Evolutionary conservation across 202 grass and related monocot species (phyloP).

Genomic region (Thinopyrum obtusiflorum): DNA sequence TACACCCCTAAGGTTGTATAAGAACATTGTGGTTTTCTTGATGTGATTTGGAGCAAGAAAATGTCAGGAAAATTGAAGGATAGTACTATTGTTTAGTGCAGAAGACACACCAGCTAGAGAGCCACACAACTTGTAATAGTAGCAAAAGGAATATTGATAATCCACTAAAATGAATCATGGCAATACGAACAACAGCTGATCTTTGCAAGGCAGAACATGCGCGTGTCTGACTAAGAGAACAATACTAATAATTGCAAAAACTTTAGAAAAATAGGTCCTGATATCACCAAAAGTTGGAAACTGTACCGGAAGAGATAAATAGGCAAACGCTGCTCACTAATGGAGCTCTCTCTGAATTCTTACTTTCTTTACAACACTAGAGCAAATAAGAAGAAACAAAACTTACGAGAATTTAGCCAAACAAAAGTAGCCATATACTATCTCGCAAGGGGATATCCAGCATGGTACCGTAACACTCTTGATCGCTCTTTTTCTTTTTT

Average conservation of each 20-base stretch:
- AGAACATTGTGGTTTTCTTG: background rate
- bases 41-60: background rate
- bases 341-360: background rate
- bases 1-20: background rate
- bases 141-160: background rate
- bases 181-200: background rate
- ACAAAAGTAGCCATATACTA: background rate
- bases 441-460: too few relatives aligned
- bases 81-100: background rate
- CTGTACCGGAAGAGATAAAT: background rate
- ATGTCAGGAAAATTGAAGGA: background rate
- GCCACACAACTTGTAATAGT: constrained; percentile 14
- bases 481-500: too few relatives aligned
- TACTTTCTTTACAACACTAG: background rate
- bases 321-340: background rate
- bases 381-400: background rate
- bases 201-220: background rate
- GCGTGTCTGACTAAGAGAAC: background rate
- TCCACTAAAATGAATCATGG: background rate
- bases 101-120: background rate
- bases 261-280: background rate
- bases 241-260: background rate
- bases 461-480: too few relatives aligned
- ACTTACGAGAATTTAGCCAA: too few relatives aligned
- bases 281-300: background rate